These are phyloP conservation scores for Pseudocercospora vitis DNA, from an alignment of 2,329 filamentous ascomycete genomes.

Conservation along the genomic window DNA sequence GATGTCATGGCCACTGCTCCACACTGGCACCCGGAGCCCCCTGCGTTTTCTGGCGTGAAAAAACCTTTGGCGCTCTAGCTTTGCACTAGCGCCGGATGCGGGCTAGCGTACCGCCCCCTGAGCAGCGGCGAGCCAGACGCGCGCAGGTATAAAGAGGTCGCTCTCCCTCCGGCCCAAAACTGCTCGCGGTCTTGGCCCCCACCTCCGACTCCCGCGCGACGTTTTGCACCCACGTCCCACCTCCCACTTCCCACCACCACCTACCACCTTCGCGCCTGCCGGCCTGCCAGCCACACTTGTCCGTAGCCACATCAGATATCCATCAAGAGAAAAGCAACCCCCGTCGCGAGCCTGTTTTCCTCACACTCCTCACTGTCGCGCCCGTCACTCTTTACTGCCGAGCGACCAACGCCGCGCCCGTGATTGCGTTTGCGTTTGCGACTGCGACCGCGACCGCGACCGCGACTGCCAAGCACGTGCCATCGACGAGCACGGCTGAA, in stretches of 20 bases:
- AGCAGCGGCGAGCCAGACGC: not conserved
- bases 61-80: not conserved
- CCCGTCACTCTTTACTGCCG: not conserved
- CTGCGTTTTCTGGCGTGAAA: too few species aligned
- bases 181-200: not conserved
- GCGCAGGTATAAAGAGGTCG: not conserved
- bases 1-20: too few species aligned
- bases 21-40: too few species aligned
- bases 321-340: constrained; percentile 7
- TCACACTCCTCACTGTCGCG: constrained; percentile 1
- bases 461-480: constrained; percentile 16
- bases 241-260: not conserved
- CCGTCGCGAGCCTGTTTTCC: constrained; percentile 8
- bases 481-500: not conserved
- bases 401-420: constrained; percentile 6
- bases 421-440: too few species aligned
- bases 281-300: not conserved
- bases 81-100: not conserved
- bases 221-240: not conserved
- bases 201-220: not conserved
- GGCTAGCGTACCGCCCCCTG: not conserved
- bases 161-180: not conserved
- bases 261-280: not conserved
- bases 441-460: too few species aligned
- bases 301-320: constrained; percentile 10